Evolutionary conservation across 2,329 filamentous ascomycete genomes (phyloP).

Genomic region (Aspergillus fumigatiaffinis): DNA sequence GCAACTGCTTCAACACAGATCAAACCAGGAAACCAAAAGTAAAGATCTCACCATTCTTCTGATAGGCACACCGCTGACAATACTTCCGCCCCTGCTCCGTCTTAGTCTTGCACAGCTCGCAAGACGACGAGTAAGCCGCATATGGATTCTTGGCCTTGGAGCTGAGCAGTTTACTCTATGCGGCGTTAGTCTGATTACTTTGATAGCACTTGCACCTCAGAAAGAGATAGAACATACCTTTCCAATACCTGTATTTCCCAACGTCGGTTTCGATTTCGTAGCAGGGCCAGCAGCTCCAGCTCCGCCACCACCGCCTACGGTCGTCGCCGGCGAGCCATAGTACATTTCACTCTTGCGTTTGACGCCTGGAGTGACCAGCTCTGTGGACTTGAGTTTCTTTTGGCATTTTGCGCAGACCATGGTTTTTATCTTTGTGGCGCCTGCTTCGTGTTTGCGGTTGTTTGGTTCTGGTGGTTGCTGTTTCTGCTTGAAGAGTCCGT

Average conservation of each 20-base stretch:
- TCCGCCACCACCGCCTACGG: conserved; percentile 30
- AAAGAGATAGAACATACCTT: conserved; percentile 46
- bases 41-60: conserved; percentile 51
- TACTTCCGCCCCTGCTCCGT: conserved; percentile 58
- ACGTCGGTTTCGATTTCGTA: conserved; percentile 41
- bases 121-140: conserved; percentile 60
- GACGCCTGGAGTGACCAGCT: conserved; percentile 60
- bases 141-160: conserved; percentile 64
- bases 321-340: conserved; percentile 53
- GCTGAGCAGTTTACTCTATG: conserved; percentile 60
- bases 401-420: conserved; percentile 66
- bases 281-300: conserved; percentile 8
- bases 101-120: conserved; percentile 60
- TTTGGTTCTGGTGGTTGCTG: not conserved
- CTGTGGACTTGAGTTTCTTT: conserved; percentile 57
- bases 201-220: not conserved
- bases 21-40: not conserved
- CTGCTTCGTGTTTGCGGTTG: not conserved
- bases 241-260: conserved; percentile 56
- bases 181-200: not conserved
- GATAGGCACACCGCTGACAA: conserved; percentile 62
- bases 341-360: conserved; percentile 67
- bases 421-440: conserved; percentile 10
- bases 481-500: not conserved
- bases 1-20: conserved; percentile 10